A percentile compares a stretch with the other conserved stretches of the same genome.
These are phyloP conservation scores for Plasmodium yoelii DNA, from an alignment of 169 alveolate species.

Conservation along the genomic window DNA sequence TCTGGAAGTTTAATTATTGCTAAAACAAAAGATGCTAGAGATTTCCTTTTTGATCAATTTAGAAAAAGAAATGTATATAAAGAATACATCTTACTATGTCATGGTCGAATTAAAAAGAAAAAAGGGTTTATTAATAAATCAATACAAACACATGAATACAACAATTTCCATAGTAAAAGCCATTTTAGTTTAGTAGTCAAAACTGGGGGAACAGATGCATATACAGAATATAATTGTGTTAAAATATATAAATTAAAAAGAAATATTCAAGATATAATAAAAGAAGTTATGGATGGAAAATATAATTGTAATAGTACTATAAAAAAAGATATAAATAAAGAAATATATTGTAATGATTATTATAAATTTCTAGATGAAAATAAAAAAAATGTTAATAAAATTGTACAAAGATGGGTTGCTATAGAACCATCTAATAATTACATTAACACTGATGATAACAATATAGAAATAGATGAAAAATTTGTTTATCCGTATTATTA, in stretches of 20 bases:
- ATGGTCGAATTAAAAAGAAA: slow-evolving; percentile 79
- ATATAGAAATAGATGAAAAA: neutral
- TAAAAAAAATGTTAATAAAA: neutral
- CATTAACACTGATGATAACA: neutral
- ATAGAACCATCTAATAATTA: neutral
- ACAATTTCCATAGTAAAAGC: slow-evolving; percentile 78
- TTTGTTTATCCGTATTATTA: neutral
- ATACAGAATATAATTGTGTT: slow-evolving; percentile 81
- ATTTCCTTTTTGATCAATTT: slow-evolving; percentile 81
- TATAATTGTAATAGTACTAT: slow-evolving; percentile 54
- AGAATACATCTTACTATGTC: slow-evolving; percentile 82
- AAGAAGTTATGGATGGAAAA: slow-evolving; percentile 45
- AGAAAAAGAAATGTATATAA: slow-evolving; percentile 81
- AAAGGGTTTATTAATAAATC: slow-evolving; percentile 80
- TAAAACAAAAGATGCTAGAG: slow-evolving; percentile 82
- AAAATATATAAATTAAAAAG: slow-evolving; percentile 73
- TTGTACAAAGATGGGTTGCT: slow-evolving; percentile 19
- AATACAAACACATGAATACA: slow-evolving; percentile 80
- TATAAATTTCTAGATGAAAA: slow-evolving; percentile 55
- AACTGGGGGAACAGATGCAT: slow-evolving; percentile 84
- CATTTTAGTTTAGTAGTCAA: slow-evolving; percentile 82
- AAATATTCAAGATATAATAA: slow-evolving; percentile 59
- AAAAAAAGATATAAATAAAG: slow-evolving; percentile 34
- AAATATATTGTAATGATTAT: slow-evolving; percentile 59
- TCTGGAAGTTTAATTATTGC: slow-evolving; percentile 84